Evolutionary conservation across 2,329 filamentous ascomycete genomes (phyloP).

Genomic region (Parastagonospora nodorum): DNA sequence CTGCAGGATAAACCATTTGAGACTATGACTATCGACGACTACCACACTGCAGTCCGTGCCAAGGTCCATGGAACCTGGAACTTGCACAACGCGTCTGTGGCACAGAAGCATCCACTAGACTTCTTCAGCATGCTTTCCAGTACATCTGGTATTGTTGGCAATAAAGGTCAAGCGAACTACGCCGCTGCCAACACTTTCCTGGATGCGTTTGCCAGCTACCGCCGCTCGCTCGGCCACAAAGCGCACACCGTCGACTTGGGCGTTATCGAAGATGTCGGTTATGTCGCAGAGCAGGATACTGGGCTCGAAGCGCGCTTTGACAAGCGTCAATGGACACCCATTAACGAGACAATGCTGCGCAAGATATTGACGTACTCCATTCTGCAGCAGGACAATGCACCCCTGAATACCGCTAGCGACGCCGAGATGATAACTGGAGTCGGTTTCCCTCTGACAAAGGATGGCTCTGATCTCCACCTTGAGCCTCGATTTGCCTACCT

Average conservation of each 20-base stretch:
- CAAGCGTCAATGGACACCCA: too few species aligned
- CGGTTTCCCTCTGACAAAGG: too few species aligned
- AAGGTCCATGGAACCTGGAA: background rate
- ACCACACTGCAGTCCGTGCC: background rate
- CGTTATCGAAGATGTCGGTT: slow-evolving; percentile 51
- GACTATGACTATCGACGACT: background rate
- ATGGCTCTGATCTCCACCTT: too few species aligned
- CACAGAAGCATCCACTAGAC: slow-evolving; percentile 10
- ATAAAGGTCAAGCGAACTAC: slow-evolving; percentile 53
- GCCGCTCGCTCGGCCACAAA: slow-evolving; percentile 26
- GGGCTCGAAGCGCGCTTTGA: too few species aligned
- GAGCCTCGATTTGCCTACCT: too few species aligned
- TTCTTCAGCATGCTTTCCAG: slow-evolving; percentile 41
- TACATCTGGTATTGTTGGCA: slow-evolving; percentile 24
- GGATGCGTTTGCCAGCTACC: slow-evolving; percentile 25
- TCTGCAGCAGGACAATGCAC: too few species aligned
- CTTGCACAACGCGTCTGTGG: background rate
- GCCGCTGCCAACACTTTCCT: slow-evolving; percentile 49
- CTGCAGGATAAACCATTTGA: background rate
- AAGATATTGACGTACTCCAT: too few species aligned
- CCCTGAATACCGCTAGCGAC: too few species aligned
- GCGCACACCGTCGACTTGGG: slow-evolving; percentile 58
- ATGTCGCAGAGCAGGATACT: slow-evolving; percentile 22
- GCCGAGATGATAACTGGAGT: too few species aligned
- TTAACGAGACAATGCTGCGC: too few species aligned